Percentiles rank a stretch among this genome's conserved stretches.
Evolutionary conservation across 2,329 filamentous ascomycete species (phyloP).

Genomic region (Cladophialophora bantiana): DNA sequence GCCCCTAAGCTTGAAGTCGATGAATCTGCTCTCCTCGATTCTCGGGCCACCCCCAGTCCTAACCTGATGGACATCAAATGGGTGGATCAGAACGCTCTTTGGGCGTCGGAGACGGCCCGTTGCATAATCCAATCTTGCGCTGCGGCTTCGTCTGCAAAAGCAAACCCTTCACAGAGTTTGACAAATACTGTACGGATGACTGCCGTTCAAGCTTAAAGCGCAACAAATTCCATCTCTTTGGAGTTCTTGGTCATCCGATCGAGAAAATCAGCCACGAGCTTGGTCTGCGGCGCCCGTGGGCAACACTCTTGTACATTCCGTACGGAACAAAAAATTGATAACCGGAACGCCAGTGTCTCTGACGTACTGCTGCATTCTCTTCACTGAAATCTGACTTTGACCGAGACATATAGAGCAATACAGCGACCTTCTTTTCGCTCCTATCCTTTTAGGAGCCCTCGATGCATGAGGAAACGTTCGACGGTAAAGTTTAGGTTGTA

Average conservation of each 20-base stretch:
- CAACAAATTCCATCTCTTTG: neutral
- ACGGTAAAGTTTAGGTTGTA: no score
- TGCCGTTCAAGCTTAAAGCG: neutral
- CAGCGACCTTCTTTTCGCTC: no score
- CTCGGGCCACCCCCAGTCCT: neutral
- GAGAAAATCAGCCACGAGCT: neutral
- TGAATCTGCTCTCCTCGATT: neutral
- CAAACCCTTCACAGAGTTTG: neutral
- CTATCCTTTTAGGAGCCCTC: no score
- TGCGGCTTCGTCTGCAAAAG: neutral
- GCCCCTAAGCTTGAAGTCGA: neutral
- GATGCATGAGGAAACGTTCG: no score
- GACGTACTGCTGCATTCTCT: no score
- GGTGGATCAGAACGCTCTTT: neutral
- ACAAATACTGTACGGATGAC: neutral
- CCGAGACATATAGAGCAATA: no score
- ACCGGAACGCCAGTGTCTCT: no score
- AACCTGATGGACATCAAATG: neutral
- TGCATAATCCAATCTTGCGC: slow-evolving; percentile 1
- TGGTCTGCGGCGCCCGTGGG: neutral
- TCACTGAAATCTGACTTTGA: no score
- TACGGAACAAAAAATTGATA: no score
- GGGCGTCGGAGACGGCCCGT: neutral
- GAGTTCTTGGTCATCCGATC: neutral
- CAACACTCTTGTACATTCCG: no score